Base-by-base conservation (phyloP, 345 rosid species). In the Mercurialis annua region DNA sequence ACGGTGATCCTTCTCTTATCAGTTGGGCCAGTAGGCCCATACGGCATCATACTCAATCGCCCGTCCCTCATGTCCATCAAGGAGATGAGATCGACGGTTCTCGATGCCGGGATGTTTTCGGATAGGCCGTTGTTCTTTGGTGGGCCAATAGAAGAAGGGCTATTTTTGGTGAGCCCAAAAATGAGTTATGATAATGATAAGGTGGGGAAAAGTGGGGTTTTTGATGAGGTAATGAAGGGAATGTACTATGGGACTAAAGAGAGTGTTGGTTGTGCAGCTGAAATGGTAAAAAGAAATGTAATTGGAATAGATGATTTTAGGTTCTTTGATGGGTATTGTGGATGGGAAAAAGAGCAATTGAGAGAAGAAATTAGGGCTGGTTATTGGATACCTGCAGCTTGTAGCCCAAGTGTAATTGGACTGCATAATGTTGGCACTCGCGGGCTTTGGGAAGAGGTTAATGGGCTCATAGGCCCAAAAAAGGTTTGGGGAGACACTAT, bases 401-500 rank as follows among this genome's bases (percentile, higher is more conserved):
- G 68, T 38, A 70, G 75, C 64, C 53, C 71, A 20, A 53, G 54
- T 60, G 69, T 71, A 12, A 72, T 82, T 59, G 92, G 96, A 72
- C 84, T 86, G 16, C 71, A 77, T 27, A 57, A 59, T 70, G 76
- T 73, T 0, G 77, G 81, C 10, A 77, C 64, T 34, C 61, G 63
- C 48, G 86, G 89, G 73, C 97, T 93, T 26, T 84, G 97, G 96
- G 93, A 87, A 40, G 94, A 93, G 70, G 70, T 89, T 71, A 77
- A 78, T 44, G 75, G 86, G 65, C 94, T 93, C 43, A 66, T 86
- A 66, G 90, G 84, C 49, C 87, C 80, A 24, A 82, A 61, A 70
- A 89, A 84, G 60, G 96, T 85, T 40, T 73, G 83, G 83, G 85
- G 73, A 82, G 70, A 12, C 26, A 40, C 11, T 34, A 34, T 4